These are phyloP conservation scores for Ogataea hybrid DNA, from an alignment of 1,139 yeast genomes.

Conservation along the genomic window DNA sequence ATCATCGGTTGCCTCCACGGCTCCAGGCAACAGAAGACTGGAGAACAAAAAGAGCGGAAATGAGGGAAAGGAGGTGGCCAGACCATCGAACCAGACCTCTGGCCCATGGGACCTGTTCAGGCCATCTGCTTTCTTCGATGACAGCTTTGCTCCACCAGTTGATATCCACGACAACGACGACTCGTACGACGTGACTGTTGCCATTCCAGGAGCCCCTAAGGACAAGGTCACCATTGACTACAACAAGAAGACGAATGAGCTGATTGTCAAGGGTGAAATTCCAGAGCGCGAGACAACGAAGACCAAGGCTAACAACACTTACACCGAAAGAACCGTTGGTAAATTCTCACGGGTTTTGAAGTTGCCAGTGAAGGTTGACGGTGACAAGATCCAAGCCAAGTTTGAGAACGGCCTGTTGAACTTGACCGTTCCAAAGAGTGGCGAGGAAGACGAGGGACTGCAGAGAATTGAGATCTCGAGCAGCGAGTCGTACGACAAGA, in stretches of 20 bases:
- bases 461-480: slow-evolving; percentile 35
- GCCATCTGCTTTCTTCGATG: slow-evolving; percentile 13
- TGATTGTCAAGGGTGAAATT: slow-evolving; percentile 39
- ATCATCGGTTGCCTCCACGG: slow-evolving; percentile 14
- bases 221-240: slow-evolving; percentile 39
- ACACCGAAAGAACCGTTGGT: slow-evolving; percentile 39
- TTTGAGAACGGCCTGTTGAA: slow-evolving; percentile 40
- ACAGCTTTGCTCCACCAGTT: slow-evolving; percentile 36
- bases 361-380: slow-evolving; percentile 41
- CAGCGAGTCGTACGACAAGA: slow-evolving; percentile 16
- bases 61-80: slow-evolving; percentile 1
- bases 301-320: slow-evolving; percentile 28
- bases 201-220: slow-evolving; percentile 42
- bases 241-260: slow-evolving; percentile 38
- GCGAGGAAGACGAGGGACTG: slow-evolving; percentile 27
- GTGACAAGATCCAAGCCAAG: slow-evolving; percentile 39
- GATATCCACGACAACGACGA: slow-evolving; percentile 40
- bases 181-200: slow-evolving; percentile 38
- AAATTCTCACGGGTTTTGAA: slow-evolving; percentile 39
- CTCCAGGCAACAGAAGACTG: slow-evolving; percentile 5
- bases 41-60: slow-evolving; percentile 8
- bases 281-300: slow-evolving; percentile 24
- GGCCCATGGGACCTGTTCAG: neutral
- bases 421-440: slow-evolving; percentile 38
- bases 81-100: neutral